A percentile compares a stretch with the other conserved stretches of the same genome.
These are phyloP conservation scores for Saccharomycopsis crataegensis DNA, from an alignment of 1,139 yeast species.

Conservation along the genomic window DNA sequence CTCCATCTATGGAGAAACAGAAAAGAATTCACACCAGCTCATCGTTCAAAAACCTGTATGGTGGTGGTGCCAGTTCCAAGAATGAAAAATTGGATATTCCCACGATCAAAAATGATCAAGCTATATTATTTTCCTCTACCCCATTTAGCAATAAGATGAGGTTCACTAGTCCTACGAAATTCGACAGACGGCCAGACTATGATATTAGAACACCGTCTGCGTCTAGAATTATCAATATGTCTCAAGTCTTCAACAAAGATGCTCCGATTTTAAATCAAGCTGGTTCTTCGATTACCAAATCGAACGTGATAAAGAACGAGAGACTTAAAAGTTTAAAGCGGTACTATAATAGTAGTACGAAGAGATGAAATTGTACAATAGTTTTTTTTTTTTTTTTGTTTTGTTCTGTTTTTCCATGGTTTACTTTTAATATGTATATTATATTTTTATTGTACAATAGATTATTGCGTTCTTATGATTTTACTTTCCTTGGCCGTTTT, in stretches of 20 bases:
- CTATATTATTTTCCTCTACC: slow-evolving; percentile 6
- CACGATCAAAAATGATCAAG: too few species aligned
- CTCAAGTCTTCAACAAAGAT: not conserved
- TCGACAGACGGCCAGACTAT: not conserved
- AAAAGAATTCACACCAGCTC: slow-evolving; percentile 4
- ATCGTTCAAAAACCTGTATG: not conserved
- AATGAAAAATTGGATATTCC: not conserved
- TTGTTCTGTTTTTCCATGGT: not conserved
- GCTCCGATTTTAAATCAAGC: too few species aligned
- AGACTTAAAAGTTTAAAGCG: slow-evolving; percentile 14
- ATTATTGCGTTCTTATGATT: not conserved
- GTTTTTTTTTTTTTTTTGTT: too few species aligned
- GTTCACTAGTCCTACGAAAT: not conserved
- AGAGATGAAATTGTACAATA: not conserved
- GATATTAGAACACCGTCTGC: slow-evolving; percentile 11
- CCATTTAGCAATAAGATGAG: slow-evolving; percentile 2
- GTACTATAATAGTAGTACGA: slow-evolving; percentile 8
- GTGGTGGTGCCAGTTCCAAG: not conserved
- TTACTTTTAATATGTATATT: not conserved
- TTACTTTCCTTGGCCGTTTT: not conserved
- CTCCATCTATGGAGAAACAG: slow-evolving; percentile 17
- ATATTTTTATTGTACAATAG: not conserved
- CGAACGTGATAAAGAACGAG: slow-evolving; percentile 9
- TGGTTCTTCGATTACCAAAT: not conserved
- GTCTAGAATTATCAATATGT: slow-evolving; percentile 12